These are phyloP conservation scores for Akanthomyces muscarius DNA, from an alignment of 2,329 filamentous ascomycete genomes.

Conservation along the genomic window DNA sequence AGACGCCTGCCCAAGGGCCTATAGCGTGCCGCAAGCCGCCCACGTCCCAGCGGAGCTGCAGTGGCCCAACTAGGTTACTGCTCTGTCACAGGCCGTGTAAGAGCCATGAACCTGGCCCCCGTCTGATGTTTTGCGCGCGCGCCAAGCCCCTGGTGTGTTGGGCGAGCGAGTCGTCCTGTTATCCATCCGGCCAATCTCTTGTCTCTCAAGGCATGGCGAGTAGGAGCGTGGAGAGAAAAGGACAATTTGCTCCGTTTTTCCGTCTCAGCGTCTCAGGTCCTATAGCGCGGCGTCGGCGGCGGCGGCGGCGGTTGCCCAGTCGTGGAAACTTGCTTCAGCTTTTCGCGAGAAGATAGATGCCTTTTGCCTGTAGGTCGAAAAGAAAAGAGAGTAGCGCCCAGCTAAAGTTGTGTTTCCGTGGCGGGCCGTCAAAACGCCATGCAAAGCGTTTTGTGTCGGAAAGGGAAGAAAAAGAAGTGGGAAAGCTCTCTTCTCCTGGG, in stretches of 20 bases:
- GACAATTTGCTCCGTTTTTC: neutral
- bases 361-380: too few relatives aligned
- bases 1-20: neutral
- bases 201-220: neutral
- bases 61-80: too few relatives aligned
- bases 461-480: neutral
- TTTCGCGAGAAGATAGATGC: too few relatives aligned
- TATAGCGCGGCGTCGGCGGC: neutral
- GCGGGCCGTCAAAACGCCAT: slow-evolving; percentile 11
- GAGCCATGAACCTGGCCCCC: neutral
- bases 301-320: neutral
- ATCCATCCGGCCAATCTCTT: too few relatives aligned
- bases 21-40: neutral
- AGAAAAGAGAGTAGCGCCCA: too few relatives aligned
- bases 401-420: neutral
- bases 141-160: neutral
- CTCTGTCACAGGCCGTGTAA: slow-evolving; percentile 9
- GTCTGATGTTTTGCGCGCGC: slow-evolving; percentile 7
- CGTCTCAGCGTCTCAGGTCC: slow-evolving; percentile 3
- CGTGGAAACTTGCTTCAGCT: neutral
- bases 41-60: neutral
- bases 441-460: slow-evolving; percentile 6
- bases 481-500: neutral
- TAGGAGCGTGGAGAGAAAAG: neutral
- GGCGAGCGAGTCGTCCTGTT: too few relatives aligned